A percentile compares a stretch with the other conserved stretches of the same genome.
Conservation (phyloP, 495 filamentous ascomycete species). For the Penicillium alfredii region DNA sequence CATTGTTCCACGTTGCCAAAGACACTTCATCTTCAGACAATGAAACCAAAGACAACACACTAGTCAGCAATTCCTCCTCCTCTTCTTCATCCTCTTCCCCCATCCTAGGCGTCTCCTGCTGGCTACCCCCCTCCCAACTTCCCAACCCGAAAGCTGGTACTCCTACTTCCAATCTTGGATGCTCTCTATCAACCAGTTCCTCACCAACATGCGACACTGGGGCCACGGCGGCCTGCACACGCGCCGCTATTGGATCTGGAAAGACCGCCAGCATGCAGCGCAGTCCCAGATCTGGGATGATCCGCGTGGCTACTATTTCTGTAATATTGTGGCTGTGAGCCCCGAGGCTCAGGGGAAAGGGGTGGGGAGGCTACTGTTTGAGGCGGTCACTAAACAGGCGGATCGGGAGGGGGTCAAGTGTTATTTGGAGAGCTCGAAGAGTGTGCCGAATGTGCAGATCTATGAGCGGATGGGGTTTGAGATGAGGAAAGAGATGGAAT, state of each 20-base stretch:
- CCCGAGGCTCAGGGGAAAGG: constrained; percentile 54
- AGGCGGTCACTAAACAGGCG: constrained; percentile 49
- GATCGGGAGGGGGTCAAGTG: constrained; percentile 53
- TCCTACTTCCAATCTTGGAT: constrained; percentile 48
- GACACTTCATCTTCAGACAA: constrained; percentile 19
- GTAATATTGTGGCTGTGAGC: constrained; percentile 62
- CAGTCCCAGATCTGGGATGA: constrained; percentile 55
- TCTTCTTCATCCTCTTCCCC: constrained; percentile 18
- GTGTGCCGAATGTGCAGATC: constrained; percentile 57
- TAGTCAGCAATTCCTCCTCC: no score
- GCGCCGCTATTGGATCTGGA: constrained; percentile 62
- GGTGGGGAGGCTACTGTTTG: constrained; percentile 50
- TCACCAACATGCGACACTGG: constrained; percentile 50
- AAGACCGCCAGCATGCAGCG: constrained; percentile 49
- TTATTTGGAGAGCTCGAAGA: constrained; percentile 58
- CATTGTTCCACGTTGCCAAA: constrained; percentile 59
- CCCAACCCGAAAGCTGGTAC: constrained; percentile 46
- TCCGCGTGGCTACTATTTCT: constrained; percentile 58
- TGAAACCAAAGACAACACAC: background rate
- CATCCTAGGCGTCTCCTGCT: constrained; percentile 60
- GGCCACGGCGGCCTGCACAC: constrained; percentile 56
- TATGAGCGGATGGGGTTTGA: constrained; percentile 59
- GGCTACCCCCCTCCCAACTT: constrained; percentile 48
- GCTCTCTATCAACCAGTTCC: constrained; percentile 50
- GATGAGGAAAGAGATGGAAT: constrained; percentile 55